Conservation (phyloP, 2,329 filamentous ascomycete genomes). For the Neurospora sp. region DNA sequence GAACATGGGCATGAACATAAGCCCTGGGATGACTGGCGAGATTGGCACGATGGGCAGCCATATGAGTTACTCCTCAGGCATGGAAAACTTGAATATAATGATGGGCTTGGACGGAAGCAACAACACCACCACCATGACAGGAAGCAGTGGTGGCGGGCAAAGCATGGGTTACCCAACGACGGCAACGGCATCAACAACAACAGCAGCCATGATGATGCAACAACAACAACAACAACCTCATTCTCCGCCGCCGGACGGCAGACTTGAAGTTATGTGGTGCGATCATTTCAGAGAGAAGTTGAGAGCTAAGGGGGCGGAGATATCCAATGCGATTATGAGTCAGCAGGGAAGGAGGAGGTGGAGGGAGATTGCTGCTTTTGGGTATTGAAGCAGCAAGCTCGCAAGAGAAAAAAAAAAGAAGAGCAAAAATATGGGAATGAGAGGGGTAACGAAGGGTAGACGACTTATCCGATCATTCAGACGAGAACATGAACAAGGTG, state of each 20-base stretch:
- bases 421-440: background rate
- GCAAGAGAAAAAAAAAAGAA: too few species aligned
- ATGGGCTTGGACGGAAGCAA: too few species aligned
- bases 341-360: slow-evolving; percentile 29
- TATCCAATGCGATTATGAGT: slow-evolving; percentile 25
- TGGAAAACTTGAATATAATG: background rate
- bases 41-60: background rate
- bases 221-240: background rate
- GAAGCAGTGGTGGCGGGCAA: too few species aligned
- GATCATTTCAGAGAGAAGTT: slow-evolving; percentile 33
- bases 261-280: slow-evolving; percentile 38
- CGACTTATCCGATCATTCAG: background rate
- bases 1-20: too few species aligned
- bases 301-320: slow-evolving; percentile 29
- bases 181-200: too few species aligned
- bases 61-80: background rate
- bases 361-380: slow-evolving; percentile 20
- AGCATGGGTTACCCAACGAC: too few species aligned
- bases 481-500: background rate
- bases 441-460: background rate
- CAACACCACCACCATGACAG: too few species aligned
- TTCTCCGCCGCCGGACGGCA: background rate
- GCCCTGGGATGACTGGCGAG: background rate
- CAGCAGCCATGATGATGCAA: background rate
- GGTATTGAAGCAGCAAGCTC: background rate